Percentiles rank a stretch among this genome's conserved stretches.
These are phyloP conservation scores for Pneumocystis oryctolagi DNA, from an alignment of 1,139 yeast species.

Conservation along the genomic window DNA sequence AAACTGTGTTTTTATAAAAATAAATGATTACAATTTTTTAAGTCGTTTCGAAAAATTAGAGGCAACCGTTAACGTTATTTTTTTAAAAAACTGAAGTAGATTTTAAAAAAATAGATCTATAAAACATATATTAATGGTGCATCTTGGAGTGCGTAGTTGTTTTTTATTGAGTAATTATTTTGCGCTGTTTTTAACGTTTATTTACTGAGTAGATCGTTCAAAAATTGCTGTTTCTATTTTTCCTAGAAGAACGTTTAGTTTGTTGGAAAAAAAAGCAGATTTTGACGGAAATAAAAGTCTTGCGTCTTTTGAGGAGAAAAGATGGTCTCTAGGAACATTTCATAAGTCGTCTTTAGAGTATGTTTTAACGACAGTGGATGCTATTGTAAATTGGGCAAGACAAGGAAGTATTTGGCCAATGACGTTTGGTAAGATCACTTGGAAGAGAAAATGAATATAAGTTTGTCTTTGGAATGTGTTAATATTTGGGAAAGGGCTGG, in stretches of 20 bases:
- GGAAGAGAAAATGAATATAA: conserved; percentile 48
- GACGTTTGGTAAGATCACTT: conserved; percentile 44
- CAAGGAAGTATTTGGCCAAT: conserved; percentile 91
- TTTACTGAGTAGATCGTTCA: not conserved
- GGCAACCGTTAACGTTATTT: not conserved
- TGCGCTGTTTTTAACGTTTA: not conserved
- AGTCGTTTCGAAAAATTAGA: too few species aligned
- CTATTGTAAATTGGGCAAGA: conserved; percentile 82
- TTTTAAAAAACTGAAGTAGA: not conserved
- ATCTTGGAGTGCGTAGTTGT: too few species aligned
- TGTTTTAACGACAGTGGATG: conserved; percentile 71
- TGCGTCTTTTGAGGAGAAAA: not conserved
- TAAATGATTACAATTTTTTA: too few species aligned
- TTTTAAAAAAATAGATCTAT: not conserved
- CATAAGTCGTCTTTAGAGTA: conserved; percentile 44
- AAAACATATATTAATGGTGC: too few species aligned
- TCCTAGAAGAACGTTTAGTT: not conserved
- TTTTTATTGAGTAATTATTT: too few species aligned
- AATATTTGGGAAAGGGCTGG: conserved; percentile 1
- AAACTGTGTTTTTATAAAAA: too few species aligned
- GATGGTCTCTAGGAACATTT: not conserved
- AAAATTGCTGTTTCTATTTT: not conserved
- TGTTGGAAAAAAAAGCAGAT: not conserved
- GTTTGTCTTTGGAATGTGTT: too few species aligned
- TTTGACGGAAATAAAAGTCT: not conserved